Evolutionary conservation across 1,139 yeast species (phyloP), one percentile per base, ranked within the genome.

Genomic region (Blastobotrys indianensis): DNA sequence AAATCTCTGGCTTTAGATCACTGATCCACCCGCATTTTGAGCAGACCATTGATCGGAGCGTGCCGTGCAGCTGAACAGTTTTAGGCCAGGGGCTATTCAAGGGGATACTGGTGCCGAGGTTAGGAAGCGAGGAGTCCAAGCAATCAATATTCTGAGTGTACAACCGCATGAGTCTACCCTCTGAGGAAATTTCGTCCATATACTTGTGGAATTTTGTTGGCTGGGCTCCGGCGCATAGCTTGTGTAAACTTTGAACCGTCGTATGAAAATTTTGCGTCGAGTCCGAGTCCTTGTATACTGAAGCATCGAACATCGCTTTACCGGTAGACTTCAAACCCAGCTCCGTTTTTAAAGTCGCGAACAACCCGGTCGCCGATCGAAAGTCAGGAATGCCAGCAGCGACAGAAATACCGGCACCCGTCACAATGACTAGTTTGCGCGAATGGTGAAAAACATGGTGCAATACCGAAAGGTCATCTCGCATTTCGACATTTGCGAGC

Each of bases 371-470:
- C 11, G 82, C 71, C 0, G 95, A 85, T 51, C 96, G 69, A 61
- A 87, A 87, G 62, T 87, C 96, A 1, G 95, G 95, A 37, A 87
- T 86, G 2, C 96, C 96, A 0, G 94, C 87, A 39, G 85, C 85
- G 48, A 90, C 92, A 23, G 95, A 85, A 30, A 85, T 79, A 2
- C 96, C 96, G 9, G 96, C 96, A 3, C 96, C 96, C 0, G 92
- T 79, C 32, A 87, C 73, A 16, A 63, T 65, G 8, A 65, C 51
- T 33, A 65, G 51, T 29, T 61, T 52, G 42, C 63, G 41, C 63
- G 71, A 39, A 70, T 71, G 60, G 31, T 48, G 47, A 39, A 61
- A 53, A 7, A 58, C 60, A 51, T 62, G 64, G 39, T 57, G 55
- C 13, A 62, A 42, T 11, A 61, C 31, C 7, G 63, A 57, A 32